A percentile compares a stretch with the other conserved stretches of the same genome.
Evolutionary conservation across 768 basidiomycete genomes (phyloP).

Genomic region (Tricholoma sp.): DNA sequence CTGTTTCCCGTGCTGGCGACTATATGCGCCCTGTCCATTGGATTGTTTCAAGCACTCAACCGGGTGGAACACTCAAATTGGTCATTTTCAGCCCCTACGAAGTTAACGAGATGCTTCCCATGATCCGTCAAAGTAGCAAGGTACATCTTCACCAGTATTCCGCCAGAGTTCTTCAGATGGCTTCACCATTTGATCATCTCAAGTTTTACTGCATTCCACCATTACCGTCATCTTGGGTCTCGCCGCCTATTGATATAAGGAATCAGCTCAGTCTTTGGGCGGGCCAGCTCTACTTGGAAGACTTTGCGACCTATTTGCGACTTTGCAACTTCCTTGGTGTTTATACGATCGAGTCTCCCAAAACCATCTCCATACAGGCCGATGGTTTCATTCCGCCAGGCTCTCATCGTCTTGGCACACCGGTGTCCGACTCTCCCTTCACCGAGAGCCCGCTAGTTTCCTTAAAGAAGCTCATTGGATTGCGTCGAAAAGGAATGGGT

Average conservation of each 20-base stretch:
- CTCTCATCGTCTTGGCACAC: constrained; percentile 12
- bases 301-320: constrained; percentile 25
- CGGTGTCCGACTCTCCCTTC: constrained; percentile 21
- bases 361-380: constrained; percentile 3
- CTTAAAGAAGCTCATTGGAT: constrained; percentile 27
- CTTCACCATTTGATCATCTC: constrained; percentile 33
- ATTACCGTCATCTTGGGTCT: constrained; percentile 13
- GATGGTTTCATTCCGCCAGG: constrained; percentile 31
- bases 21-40: constrained; percentile 38
- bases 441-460: constrained; percentile 29
- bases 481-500: constrained; percentile 34
- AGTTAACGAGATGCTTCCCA: constrained; percentile 29
- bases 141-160: constrained; percentile 40
- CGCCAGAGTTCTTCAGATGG: constrained; percentile 28
- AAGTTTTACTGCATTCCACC: constrained; percentile 25
- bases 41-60: constrained; percentile 28
- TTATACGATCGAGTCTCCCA: constrained; percentile 10
- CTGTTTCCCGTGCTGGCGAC: constrained; percentile 17
- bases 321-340: constrained; percentile 29
- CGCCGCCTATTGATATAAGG: constrained; percentile 11
- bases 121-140: constrained; percentile 24
- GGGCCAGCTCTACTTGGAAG: constrained; percentile 37
- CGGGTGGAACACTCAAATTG: constrained; percentile 8
- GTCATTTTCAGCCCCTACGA: constrained; percentile 38
- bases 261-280: constrained; percentile 38